Percentiles rank a stretch among this genome's conserved stretches.
Conservation (phyloP, 2,329 filamentous ascomycete genomes). For the Hymenoscyphus albidus region DNA sequence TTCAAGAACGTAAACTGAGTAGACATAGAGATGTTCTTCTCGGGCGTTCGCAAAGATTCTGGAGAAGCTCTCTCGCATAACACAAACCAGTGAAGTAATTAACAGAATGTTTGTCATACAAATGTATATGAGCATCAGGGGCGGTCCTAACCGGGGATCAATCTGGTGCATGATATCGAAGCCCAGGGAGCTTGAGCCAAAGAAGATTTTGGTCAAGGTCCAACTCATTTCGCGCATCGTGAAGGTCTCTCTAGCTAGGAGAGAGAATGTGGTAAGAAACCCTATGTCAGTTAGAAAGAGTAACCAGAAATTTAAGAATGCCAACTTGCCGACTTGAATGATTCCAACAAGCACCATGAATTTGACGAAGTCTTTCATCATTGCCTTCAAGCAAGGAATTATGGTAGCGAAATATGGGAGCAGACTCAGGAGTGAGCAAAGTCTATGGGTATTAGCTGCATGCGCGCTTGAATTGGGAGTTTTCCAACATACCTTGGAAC, state of each 20-base stretch:
- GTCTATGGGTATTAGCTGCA: constrained; percentile 42
- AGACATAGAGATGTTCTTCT: constrained; percentile 79
- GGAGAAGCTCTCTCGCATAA: constrained; percentile 69
- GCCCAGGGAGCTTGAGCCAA: constrained; percentile 70
- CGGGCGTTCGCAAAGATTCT: constrained; percentile 57
- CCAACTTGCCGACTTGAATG: constrained; percentile 63
- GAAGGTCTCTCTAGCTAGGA: constrained; percentile 69
- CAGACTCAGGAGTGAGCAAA: constrained; percentile 81
- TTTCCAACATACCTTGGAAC: constrained; percentile 57
- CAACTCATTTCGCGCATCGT: constrained; percentile 66
- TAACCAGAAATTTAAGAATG: background rate
- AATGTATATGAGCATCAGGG: constrained; percentile 60
- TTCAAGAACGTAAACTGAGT: constrained; percentile 60
- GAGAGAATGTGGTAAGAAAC: constrained; percentile 81
- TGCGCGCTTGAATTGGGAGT: background rate
- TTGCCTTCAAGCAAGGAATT: constrained; percentile 84
- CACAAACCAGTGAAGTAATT: constrained; percentile 73
- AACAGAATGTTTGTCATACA: constrained; percentile 74
- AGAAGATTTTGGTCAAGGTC: constrained; percentile 77
- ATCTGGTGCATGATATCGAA: constrained; percentile 45
- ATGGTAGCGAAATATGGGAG: constrained; percentile 88
- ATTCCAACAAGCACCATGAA: constrained; percentile 77
- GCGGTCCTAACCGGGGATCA: constrained; percentile 29
- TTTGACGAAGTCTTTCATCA: constrained; percentile 88
- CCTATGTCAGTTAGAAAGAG: constrained; percentile 38